Evolutionary conservation across 1,139 yeast genomes (phyloP).

Genomic region (Pichia terricola): DNA sequence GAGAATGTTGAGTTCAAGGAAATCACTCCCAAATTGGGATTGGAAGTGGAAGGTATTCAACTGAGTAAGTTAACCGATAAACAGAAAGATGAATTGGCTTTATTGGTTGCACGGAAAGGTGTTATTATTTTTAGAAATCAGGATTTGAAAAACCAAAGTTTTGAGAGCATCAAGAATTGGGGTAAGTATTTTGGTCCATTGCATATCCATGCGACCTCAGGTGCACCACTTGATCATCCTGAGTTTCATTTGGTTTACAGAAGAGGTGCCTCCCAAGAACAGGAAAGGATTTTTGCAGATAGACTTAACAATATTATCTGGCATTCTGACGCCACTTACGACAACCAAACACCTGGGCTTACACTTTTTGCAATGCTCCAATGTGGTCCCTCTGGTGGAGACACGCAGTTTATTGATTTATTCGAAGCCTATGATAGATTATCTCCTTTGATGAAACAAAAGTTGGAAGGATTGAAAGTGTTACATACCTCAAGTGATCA

Average conservation of each 20-base stretch:
- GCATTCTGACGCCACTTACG: conserved; percentile 69
- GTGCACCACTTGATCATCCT: neutral
- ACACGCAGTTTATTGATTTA: conserved; percentile 57
- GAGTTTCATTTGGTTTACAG: conserved; percentile 67
- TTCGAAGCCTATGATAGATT: conserved; percentile 59
- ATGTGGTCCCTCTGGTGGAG: conserved; percentile 42
- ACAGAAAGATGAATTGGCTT: conserved; percentile 3
- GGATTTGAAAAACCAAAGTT: conserved; percentile 2
- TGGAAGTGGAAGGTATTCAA: conserved; percentile 25
- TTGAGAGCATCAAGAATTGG: no score
- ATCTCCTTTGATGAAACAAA: conserved; percentile 49
- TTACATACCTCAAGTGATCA: conserved; percentile 32
- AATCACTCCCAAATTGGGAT: conserved; percentile 58
- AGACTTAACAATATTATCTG: conserved; percentile 24
- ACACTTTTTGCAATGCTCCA: conserved; percentile 47
- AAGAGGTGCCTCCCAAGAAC: conserved; percentile 31
- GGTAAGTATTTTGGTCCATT: no score
- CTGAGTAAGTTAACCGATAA: neutral
- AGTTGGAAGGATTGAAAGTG: conserved; percentile 32
- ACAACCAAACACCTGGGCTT: conserved; percentile 58
- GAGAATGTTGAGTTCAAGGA: conserved; percentile 21
- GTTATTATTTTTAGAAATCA: conserved; percentile 61
- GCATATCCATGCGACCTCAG: conserved; percentile 27
- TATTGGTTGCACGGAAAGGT: conserved; percentile 32
- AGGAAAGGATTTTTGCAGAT: conserved; percentile 29